Percentiles rank a stretch among this genome's conserved stretches.
Conservation (phyloP, 2,329 filamentous ascomycete genomes). For the Phoma herbarum region DNA sequence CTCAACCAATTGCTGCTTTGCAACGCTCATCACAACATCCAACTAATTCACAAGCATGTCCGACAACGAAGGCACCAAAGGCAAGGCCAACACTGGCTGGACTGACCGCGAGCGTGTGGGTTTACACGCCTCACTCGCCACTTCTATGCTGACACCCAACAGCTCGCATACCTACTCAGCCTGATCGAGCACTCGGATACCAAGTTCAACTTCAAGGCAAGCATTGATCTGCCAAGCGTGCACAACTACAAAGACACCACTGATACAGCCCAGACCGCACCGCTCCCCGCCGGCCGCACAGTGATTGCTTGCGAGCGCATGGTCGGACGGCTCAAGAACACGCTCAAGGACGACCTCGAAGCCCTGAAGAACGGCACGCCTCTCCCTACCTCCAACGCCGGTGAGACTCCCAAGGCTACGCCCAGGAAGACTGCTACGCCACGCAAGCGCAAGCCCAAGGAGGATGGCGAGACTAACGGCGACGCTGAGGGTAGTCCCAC, state of each 20-base stretch:
- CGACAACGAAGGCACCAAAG: conserved; percentile 19
- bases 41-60: conserved; percentile 22
- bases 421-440: conserved; percentile 8
- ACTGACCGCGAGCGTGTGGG: conserved; percentile 28
- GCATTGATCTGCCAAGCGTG: too few relatives aligned
- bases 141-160: not conserved
- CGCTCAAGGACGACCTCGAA: conserved; percentile 29
- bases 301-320: conserved; percentile 36
- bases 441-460: conserved; percentile 27
- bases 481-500: conserved; percentile 20
- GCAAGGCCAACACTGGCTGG: conserved; percentile 18
- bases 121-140: not conserved
- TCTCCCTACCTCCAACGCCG: not conserved
- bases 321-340: conserved; percentile 29
- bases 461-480: conserved; percentile 2
- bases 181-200: conserved; percentile 22
- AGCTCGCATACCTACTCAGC: conserved; percentile 26
- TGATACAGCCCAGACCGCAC: conserved; percentile 25
- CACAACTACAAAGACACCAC: too few relatives aligned
- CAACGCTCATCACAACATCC: not conserved
- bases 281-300: conserved; percentile 26
- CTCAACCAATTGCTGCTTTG: not conserved
- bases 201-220: conserved; percentile 24
- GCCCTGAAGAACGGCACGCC: conserved; percentile 24
- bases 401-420: not conserved